phyloP scores from a whole-genome alignment of 2,329 filamentous ascomycete genomes.

The Pseudogymnoascus sp. region DNA sequence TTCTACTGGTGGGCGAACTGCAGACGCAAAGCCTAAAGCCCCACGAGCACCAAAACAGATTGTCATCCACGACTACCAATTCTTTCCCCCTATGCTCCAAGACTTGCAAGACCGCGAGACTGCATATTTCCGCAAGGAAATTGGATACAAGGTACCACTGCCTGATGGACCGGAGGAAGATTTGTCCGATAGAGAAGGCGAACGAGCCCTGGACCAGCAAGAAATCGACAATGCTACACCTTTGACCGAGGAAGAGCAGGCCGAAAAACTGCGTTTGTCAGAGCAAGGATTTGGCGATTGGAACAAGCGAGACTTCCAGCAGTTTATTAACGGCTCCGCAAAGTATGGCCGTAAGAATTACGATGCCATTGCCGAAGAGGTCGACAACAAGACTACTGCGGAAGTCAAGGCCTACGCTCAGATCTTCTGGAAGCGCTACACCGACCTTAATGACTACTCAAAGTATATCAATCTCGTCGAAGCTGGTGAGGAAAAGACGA shows the following conservation, averaged over 20 bases:
- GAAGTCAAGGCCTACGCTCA: slow-evolving; percentile 90
- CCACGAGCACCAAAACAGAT: slow-evolving; percentile 94
- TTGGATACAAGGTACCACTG: slow-evolving; percentile 89
- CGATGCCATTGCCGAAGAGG: slow-evolving; percentile 75
- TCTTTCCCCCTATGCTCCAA: slow-evolving; percentile 76
- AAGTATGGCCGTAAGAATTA: slow-evolving; percentile 86
- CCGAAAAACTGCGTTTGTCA: slow-evolving; percentile 75
- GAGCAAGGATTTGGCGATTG: slow-evolving; percentile 84
- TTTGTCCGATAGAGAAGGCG: slow-evolving; percentile 75
- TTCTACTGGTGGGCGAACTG: slow-evolving; percentile 66
- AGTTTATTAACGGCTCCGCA: slow-evolving; percentile 92
- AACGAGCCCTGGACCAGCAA: slow-evolving; percentile 78
- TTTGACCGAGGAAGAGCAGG: slow-evolving; percentile 80
- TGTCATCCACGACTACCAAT: slow-evolving; percentile 90
- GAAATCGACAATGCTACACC: slow-evolving; percentile 89
- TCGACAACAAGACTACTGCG: slow-evolving; percentile 78
- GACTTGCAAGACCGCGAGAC: slow-evolving; percentile 96
- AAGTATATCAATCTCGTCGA: slow-evolving; percentile 89
- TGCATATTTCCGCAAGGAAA: slow-evolving; percentile 90
- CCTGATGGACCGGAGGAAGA: slow-evolving; percentile 82
- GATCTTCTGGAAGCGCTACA: slow-evolving; percentile 93
- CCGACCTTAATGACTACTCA: slow-evolving; percentile 77
- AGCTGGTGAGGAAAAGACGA: slow-evolving; percentile 81
- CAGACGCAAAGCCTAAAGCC: slow-evolving; percentile 86
- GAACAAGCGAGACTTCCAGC: slow-evolving; percentile 97